Conservation (phyloP, 73 alveolate species). For the Effrenium voratum region DNA sequence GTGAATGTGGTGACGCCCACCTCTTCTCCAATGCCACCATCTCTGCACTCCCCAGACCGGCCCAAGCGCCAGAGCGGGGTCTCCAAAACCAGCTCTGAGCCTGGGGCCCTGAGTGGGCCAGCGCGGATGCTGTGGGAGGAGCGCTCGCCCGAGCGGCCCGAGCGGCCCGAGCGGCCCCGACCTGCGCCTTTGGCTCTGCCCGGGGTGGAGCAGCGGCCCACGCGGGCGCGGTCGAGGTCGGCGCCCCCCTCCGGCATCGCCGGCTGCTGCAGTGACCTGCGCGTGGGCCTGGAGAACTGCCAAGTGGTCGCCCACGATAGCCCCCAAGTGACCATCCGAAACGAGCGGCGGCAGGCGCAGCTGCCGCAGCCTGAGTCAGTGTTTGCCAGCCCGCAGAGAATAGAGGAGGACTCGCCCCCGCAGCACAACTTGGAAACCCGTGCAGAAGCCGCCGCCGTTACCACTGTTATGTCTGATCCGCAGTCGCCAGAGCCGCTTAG, state of each 20-base stretch:
- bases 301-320: slow-evolving; percentile 55
- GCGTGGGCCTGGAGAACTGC: slow-evolving; percentile 31
- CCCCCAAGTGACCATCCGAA: slow-evolving; percentile 56
- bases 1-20: slow-evolving; percentile 59
- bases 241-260: slow-evolving; percentile 45
- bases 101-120: slow-evolving; percentile 55
- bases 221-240: background rate
- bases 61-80: background rate
- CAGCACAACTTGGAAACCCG: too few relatives aligned
- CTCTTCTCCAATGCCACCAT: background rate
- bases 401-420: too few relatives aligned
- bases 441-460: too few relatives aligned
- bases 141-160: background rate
- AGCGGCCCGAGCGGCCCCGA: background rate
- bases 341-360: slow-evolving; percentile 59
- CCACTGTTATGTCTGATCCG: background rate
- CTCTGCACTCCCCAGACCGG: background rate
- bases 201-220: slow-evolving; percentile 34
- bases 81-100: background rate
- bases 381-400: too few relatives aligned
- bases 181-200: background rate
- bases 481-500: background rate
- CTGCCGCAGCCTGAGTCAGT: too few relatives aligned
- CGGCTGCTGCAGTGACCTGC: slow-evolving; percentile 57
- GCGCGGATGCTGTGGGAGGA: slow-evolving; percentile 55